Base-by-base conservation (phyloP, 257 asterid species). In the Solanum verrucosum region DNA sequence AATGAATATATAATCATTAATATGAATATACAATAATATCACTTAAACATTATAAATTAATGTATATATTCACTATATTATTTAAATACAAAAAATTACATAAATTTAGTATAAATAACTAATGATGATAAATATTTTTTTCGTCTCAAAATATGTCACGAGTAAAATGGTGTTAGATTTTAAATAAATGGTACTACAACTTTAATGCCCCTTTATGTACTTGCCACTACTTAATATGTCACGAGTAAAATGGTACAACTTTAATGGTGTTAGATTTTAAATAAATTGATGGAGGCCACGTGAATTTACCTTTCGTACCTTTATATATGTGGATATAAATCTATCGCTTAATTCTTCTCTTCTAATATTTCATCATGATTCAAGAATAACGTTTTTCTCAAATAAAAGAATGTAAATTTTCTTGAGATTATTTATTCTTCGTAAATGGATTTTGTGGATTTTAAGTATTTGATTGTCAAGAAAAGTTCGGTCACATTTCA, bases 401-500 rank as follows among this genome's bases (percentile, higher is more conserved):
- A 0, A 18, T 7, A 1, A 56, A 0, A 18, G 2, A 18, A 56
- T 56, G n/a, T 6, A 10, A 16, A 56, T 18, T 2, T 56, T 56
- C 0, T 56, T 56, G 65, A 56, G 9, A 56, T 56, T 18, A 0
- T 56, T 56, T 56, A 56, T 56, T 56, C n/a, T 6, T 2, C 1
- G 4, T 18, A 18, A 18, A 52, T 0, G 0, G 10, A 2, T 56
- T 56, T 16, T 52, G 9, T 6, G 2, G 4, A 56, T 56, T 6
- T 56, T 56, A 56, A 46, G 7, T 46, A 46, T 14, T 46, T 14
- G 18, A 13, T 46, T 46, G 18, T 52, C 9, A 18, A 52, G 0
- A 52, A 52, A 18, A 52, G 0, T 52, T 0, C 0, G 10, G 0
- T 52, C 23, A 52, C 3, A 52, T 52, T 0, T 52, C 1, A 52